Conservation (phyloP, 371 early-diverging fungal species). For the Funneliformis caledonium region DNA sequence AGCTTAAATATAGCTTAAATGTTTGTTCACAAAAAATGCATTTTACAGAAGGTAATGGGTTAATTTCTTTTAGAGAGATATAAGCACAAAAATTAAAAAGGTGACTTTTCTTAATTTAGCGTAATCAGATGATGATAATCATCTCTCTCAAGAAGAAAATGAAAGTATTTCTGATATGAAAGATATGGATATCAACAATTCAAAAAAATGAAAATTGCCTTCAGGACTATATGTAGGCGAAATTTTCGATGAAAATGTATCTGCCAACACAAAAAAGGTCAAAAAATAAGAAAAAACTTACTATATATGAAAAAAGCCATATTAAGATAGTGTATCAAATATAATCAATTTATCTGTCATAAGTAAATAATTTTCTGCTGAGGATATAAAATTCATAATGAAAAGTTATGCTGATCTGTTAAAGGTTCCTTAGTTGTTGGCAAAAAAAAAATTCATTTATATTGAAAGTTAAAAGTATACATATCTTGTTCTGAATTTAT, state of each 20-base stretch:
- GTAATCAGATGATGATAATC: background rate
- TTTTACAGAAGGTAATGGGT: conserved; percentile 19
- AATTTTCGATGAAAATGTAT: conserved; percentile 21
- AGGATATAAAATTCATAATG: conserved; percentile 6
- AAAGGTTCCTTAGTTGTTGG: conserved; percentile 11
- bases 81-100: conserved; percentile 14
- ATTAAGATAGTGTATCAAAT: conserved; percentile 19
- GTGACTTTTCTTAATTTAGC: background rate
- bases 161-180: conserved; percentile 4
- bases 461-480: conserved; percentile 20
- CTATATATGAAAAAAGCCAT: background rate
- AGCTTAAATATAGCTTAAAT: no score
- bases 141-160: conserved; percentile 11
- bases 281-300: conserved; percentile 19
- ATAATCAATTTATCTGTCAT: conserved; percentile 31
- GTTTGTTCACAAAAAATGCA: no score
- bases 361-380: conserved; percentile 29
- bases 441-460: conserved; percentile 24
- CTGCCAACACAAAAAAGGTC: background rate
- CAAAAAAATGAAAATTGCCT: background rate
- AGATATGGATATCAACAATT: background rate
- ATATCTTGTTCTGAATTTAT: conserved; percentile 18
- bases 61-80: conserved; percentile 30
- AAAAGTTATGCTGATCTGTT: conserved; percentile 18
- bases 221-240: conserved; percentile 6